Evolutionary conservation across 139 green algal species (phyloP).

Genomic region (Micractinium conductrix): DNA sequence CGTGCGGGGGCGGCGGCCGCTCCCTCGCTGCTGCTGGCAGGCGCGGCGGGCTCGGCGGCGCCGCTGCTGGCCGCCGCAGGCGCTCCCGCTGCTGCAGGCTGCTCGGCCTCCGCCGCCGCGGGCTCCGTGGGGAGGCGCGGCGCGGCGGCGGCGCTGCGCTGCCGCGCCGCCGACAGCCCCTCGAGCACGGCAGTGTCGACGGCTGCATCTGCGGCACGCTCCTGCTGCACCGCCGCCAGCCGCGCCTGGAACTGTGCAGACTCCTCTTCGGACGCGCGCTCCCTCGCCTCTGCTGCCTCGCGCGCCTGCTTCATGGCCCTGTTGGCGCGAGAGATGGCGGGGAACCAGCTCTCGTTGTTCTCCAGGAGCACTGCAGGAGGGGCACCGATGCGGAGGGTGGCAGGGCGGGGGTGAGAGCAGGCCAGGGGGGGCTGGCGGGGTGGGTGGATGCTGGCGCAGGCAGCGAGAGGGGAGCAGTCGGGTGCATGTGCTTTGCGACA

Average conservation of each 20-base stretch:
- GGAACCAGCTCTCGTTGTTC: conserved; percentile 77
- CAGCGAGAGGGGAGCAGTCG: not conserved
- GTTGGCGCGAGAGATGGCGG: conserved; percentile 82
- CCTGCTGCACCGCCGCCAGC: conserved; percentile 16
- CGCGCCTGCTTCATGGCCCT: conserved; percentile 55
- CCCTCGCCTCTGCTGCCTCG: conserved; percentile 13
- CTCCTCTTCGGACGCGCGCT: conserved; percentile 34
- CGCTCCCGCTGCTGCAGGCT: not conserved
- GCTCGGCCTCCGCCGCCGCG: not conserved
- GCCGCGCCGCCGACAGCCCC: conserved; percentile 25
- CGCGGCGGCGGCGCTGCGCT: not conserved
- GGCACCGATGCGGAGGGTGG: not conserved
- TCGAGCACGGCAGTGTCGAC: conserved; percentile 29
- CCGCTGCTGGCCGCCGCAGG: not conserved
- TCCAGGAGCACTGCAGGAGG: conserved; percentile 59
- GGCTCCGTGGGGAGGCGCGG: not conserved
- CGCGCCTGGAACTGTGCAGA: conserved; percentile 29
- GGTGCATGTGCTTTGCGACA: too few relatives aligned
- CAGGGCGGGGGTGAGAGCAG: not conserved
- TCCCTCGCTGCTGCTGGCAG: not conserved
- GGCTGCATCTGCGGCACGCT: conserved; percentile 23
- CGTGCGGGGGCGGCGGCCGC: not conserved
- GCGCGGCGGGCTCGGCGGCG: too few relatives aligned
- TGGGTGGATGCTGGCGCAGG: not conserved
- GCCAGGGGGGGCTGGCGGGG: not conserved